Evolutionary conservation across 345 rosid species (phyloP).

Genomic region (Populus davidiana): DNA sequence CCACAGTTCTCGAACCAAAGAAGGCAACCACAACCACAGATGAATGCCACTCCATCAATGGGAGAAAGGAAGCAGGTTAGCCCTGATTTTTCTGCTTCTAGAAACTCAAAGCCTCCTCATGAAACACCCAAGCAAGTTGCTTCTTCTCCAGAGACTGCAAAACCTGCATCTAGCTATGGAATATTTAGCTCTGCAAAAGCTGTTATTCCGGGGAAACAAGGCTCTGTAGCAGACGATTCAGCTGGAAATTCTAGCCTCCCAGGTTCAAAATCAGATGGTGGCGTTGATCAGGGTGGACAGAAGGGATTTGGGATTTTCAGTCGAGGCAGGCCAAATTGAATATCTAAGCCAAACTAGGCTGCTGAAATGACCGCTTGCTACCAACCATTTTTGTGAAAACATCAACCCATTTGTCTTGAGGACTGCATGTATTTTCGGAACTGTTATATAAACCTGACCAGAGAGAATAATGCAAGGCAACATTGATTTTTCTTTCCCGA

Average conservation of each 20-base stretch:
- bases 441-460: neutral
- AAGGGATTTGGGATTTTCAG: conserved; percentile 33
- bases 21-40: conserved; percentile 21
- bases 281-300: conserved; percentile 9
- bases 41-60: conserved; percentile 10
- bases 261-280: conserved; percentile 9
- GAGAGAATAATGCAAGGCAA: neutral
- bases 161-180: conserved; percentile 45
- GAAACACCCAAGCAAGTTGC: conserved; percentile 23
- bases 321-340: conserved; percentile 12
- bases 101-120: conserved; percentile 23
- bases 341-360: neutral
- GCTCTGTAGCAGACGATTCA: conserved; percentile 4
- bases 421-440: neutral
- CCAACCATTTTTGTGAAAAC: neutral
- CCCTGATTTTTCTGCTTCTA: conserved; percentile 12
- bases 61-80: conserved; percentile 21
- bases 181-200: conserved; percentile 47
- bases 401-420: neutral
- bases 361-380: neutral
- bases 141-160: conserved; percentile 13
- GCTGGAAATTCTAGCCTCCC: conserved; percentile 7
- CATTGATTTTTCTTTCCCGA: neutral
- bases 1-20: conserved; percentile 26
- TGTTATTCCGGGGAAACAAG: conserved; percentile 19